These are phyloP conservation scores for Symbiodinium pilosum DNA, from an alignment of 73 alveolate species.

Conservation along the genomic window DNA sequence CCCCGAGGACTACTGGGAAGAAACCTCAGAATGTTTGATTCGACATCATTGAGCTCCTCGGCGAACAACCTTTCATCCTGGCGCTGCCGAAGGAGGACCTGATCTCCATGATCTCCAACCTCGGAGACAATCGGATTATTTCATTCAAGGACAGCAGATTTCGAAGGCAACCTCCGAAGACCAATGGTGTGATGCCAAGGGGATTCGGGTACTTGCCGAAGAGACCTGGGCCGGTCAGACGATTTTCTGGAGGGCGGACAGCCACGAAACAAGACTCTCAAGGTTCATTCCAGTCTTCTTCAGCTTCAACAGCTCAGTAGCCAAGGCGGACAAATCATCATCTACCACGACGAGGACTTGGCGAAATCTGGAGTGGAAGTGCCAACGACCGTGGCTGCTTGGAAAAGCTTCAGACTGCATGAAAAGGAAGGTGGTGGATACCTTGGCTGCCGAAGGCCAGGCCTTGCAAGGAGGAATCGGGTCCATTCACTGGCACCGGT, in stretches of 20 bases:
- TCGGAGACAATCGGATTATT: background rate
- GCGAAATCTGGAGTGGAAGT: background rate
- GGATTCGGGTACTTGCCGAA: background rate
- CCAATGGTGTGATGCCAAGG: background rate
- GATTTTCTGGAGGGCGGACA: background rate
- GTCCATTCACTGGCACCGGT: conserved; percentile 17
- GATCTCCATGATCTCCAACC: background rate
- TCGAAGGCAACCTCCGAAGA: background rate
- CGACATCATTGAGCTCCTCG: background rate
- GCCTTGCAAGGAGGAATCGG: background rate
- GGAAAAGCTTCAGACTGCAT: conserved; percentile 1
- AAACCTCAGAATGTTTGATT: background rate
- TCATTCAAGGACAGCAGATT: background rate
- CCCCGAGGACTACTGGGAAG: conserved; percentile 19
- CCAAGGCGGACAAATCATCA: conserved; percentile 31
- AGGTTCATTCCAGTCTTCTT: background rate
- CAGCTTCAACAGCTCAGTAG: background rate
- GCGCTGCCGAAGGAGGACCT: background rate
- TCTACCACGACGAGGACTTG: background rate
- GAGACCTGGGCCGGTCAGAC: background rate
- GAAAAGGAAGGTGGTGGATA: conserved; percentile 4
- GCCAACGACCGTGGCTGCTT: background rate
- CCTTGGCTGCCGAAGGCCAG: background rate
- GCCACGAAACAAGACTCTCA: background rate
- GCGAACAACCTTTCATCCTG: background rate